Evolutionary conservation across 2,329 filamentous ascomycete species (phyloP).

Genomic region (Helotiales sp.): DNA sequence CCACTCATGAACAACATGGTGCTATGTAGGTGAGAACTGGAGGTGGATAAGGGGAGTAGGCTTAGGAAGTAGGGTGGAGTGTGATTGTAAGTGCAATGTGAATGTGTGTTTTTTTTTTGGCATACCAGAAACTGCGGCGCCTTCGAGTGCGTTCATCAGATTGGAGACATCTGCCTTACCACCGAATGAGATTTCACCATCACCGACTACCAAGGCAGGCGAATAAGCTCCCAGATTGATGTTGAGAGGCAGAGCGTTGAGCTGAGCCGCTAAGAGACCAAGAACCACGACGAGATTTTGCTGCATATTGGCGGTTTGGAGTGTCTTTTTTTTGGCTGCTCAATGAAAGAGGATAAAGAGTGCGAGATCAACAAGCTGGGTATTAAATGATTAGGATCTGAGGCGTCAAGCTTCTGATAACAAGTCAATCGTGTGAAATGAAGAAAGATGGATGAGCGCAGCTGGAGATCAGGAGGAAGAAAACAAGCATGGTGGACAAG

Average conservation of each 20-base stretch:
- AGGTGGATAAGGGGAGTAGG: not conserved
- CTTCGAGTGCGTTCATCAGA: slow-evolving; percentile 45
- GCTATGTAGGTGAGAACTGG: not conserved
- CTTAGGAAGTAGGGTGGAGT: not conserved
- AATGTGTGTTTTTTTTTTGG: no score
- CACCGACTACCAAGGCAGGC: slow-evolving; percentile 52
- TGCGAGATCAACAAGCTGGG: slow-evolving; percentile 11
- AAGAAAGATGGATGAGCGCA: slow-evolving; percentile 26
- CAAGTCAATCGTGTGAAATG: slow-evolving; percentile 16
- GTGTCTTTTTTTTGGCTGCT: not conserved
- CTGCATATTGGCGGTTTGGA: slow-evolving; percentile 23
- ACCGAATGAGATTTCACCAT: slow-evolving; percentile 51
- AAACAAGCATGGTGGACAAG: slow-evolving; percentile 20
- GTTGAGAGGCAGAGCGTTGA: slow-evolving; percentile 45
- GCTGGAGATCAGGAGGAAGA: slow-evolving; percentile 23
- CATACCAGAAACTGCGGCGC: slow-evolving; percentile 44
- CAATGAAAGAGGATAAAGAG: slow-evolving; percentile 1
- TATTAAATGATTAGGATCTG: slow-evolving; percentile 23
- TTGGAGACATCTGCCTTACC: slow-evolving; percentile 41
- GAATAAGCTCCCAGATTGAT: slow-evolving; percentile 54
- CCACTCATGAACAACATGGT: not conserved
- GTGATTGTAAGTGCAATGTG: not conserved
- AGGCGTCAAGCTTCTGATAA: slow-evolving; percentile 33
- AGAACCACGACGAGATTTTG: slow-evolving; percentile 34
- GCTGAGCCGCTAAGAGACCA: slow-evolving; percentile 33